These are phyloP conservation scores for Salvia splendens DNA, from an alignment of 257 asterid genomes.

Conservation along the genomic window DNA sequence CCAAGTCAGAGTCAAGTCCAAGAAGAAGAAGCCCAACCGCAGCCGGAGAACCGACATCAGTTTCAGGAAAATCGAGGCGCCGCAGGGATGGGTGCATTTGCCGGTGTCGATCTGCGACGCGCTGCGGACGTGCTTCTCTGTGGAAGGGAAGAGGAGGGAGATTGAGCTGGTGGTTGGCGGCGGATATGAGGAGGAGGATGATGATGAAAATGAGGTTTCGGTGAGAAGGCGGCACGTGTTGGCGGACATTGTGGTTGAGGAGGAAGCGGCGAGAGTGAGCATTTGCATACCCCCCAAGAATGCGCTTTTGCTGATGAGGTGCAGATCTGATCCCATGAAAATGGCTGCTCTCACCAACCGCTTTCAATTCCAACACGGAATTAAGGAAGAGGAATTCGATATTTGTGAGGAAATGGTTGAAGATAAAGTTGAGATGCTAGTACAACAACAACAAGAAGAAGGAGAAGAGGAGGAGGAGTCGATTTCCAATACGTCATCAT, in stretches of 20 bases:
- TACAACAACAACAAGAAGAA: conserved; percentile 9
- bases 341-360: conserved; percentile 73
- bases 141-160: conserved; percentile 47
- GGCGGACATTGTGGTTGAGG: conserved; percentile 74
- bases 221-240: conserved; percentile 85
- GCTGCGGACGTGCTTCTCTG: conserved; percentile 38
- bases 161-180: conserved; percentile 85
- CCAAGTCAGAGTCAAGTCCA: conserved; percentile 86
- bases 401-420: too few relatives aligned
- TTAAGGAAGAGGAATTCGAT: too few relatives aligned
- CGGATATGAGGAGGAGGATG: conserved; percentile 61
- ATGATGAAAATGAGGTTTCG: conserved; percentile 25
- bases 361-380: background rate
- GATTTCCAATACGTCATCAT: conserved; percentile 46
- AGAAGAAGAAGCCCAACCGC: conserved; percentile 61
- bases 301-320: conserved; percentile 88
- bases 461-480: conserved; percentile 53
- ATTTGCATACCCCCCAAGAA: conserved; percentile 92
- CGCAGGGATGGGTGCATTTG: conserved; percentile 85
- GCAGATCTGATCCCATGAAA: conserved; percentile 95
- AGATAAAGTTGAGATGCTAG: too few relatives aligned
- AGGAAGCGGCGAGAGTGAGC: conserved; percentile 62
- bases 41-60: conserved; percentile 60
- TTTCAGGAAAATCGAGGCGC: conserved; percentile 50
- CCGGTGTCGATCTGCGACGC: conserved; percentile 90